These are phyloP conservation scores for Monilinia fructigena DNA, from an alignment of 2,329 filamentous ascomycete genomes.

Conservation along the genomic window DNA sequence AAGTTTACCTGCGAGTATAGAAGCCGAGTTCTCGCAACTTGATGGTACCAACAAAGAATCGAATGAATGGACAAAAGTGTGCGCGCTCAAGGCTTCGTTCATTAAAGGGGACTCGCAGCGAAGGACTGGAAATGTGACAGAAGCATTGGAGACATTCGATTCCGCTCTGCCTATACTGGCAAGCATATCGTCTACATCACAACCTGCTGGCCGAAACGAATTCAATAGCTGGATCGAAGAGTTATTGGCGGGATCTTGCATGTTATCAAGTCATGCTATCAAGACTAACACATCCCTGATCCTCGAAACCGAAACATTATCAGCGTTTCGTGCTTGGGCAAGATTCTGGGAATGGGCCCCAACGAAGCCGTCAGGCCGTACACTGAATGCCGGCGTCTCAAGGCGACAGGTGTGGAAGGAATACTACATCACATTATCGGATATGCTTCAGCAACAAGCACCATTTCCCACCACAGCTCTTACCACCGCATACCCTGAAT, in stretches of 20 bases:
- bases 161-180: slow-evolving; percentile 64
- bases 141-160: slow-evolving; percentile 66
- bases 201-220: slow-evolving; percentile 54
- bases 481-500: slow-evolving; percentile 46
- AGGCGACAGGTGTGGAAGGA: slow-evolving; percentile 75
- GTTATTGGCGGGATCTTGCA: slow-evolving; percentile 71
- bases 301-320: slow-evolving; percentile 53
- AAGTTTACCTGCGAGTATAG: slow-evolving; percentile 63
- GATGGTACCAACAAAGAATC: slow-evolving; percentile 52
- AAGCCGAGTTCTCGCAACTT: slow-evolving; percentile 53
- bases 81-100: slow-evolving; percentile 74
- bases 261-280: slow-evolving; percentile 62
- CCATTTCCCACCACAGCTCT: slow-evolving; percentile 53
- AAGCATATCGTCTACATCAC: slow-evolving; percentile 50
- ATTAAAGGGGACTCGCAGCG: slow-evolving; percentile 67
- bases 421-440: slow-evolving; percentile 78
- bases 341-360: slow-evolving; percentile 59
- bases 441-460: slow-evolving; percentile 66
- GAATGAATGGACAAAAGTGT: slow-evolving; percentile 78
- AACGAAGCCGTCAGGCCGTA: slow-evolving; percentile 53
- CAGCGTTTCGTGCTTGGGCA: slow-evolving; percentile 65
- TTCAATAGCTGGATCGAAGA: slow-evolving; percentile 77
- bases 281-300: slow-evolving; percentile 52
- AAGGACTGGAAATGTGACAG: slow-evolving; percentile 49
- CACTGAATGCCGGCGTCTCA: slow-evolving; percentile 58